These are phyloP conservation scores for Didymella sp. DNA, from an alignment of 2,329 filamentous ascomycete species.

Conservation along the genomic window DNA sequence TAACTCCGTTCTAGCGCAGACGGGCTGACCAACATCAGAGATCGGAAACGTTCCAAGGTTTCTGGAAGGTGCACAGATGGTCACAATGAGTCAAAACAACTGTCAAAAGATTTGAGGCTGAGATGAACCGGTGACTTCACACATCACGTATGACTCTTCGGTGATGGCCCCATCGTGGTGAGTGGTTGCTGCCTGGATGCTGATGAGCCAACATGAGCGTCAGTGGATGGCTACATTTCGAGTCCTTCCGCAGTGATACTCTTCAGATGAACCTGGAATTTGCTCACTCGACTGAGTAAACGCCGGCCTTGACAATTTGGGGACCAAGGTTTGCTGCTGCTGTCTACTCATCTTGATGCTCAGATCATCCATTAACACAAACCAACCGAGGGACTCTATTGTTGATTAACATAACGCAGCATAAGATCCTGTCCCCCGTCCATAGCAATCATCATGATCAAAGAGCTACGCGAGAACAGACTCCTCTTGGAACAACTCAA, in stretches of 20 bases:
- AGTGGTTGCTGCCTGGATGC: constrained; percentile 5
- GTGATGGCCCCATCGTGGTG: not conserved
- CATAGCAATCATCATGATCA: no score
- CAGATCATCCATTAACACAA: no score
- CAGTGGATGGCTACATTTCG: not conserved
- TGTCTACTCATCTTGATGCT: no score
- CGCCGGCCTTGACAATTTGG: not conserved
- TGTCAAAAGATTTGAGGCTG: not conserved
- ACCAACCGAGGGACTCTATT: no score
- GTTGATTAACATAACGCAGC: no score
- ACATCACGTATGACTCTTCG: constrained; percentile 8
- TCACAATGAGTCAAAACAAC: constrained; percentile 6
- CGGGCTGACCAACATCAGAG: not conserved
- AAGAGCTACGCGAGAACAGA: not conserved
- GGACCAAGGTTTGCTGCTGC: not conserved
- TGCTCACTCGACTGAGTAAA: not conserved
- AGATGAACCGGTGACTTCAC: not conserved
- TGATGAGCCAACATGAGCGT: not conserved
- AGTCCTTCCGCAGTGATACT: not conserved
- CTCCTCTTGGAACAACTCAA: not conserved
- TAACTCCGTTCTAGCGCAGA: constrained; percentile 8
- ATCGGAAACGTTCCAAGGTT: constrained; percentile 4
- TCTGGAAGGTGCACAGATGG: constrained; percentile 15
- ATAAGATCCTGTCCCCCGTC: no score
- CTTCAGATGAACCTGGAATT: not conserved